These are phyloP conservation scores for Cercospora sp. DNA, from an alignment of 2,329 filamentous ascomycete species.

Conservation along the genomic window DNA sequence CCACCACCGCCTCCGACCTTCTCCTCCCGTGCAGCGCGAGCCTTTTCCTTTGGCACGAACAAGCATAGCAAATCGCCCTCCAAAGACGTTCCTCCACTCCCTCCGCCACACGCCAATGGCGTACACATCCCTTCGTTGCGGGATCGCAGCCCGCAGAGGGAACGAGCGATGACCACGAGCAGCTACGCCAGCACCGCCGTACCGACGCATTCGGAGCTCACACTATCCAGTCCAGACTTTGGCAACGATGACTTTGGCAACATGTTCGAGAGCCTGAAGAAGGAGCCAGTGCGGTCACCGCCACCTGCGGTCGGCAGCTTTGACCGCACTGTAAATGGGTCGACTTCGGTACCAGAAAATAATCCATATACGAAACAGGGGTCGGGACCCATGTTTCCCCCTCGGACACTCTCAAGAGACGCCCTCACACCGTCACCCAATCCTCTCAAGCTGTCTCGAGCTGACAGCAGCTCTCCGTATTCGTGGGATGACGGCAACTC, in stretches of 20 bases:
- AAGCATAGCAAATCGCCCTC: slow-evolving; percentile 35
- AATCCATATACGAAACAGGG: slow-evolving; percentile 32
- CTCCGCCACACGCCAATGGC: slow-evolving; percentile 17
- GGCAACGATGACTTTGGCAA: slow-evolving; percentile 39
- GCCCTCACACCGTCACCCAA: slow-evolving; percentile 34
- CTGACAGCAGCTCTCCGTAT: slow-evolving; percentile 35
- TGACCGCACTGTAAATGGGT: slow-evolving; percentile 26
- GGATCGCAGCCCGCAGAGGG: slow-evolving; percentile 36
- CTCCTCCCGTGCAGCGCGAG: slow-evolving; percentile 48
- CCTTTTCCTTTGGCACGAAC: slow-evolving; percentile 54
- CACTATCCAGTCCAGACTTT: slow-evolving; percentile 35
- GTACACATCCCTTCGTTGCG: slow-evolving; percentile 7
- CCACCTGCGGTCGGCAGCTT: slow-evolving; percentile 23
- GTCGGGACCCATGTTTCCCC: slow-evolving; percentile 38
- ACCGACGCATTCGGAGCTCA: slow-evolving; percentile 33
- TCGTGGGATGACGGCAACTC: slow-evolving; percentile 35
- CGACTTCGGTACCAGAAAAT: slow-evolving; percentile 7
- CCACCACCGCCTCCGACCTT: slow-evolving; percentile 40
- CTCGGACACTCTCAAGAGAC: slow-evolving; percentile 36
- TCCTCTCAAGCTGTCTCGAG: slow-evolving; percentile 22
- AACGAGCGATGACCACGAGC: slow-evolving; percentile 44
- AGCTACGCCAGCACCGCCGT: slow-evolving; percentile 45
- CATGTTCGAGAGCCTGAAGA: slow-evolving; percentile 39
- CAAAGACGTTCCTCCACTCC: slow-evolving; percentile 26
- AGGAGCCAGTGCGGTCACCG: slow-evolving; percentile 27